Percentiles rank a stretch among this genome's conserved stretches.
Conservation (phyloP, 495 filamentous ascomycete species). For the Glutinoglossum americanum region DNA sequence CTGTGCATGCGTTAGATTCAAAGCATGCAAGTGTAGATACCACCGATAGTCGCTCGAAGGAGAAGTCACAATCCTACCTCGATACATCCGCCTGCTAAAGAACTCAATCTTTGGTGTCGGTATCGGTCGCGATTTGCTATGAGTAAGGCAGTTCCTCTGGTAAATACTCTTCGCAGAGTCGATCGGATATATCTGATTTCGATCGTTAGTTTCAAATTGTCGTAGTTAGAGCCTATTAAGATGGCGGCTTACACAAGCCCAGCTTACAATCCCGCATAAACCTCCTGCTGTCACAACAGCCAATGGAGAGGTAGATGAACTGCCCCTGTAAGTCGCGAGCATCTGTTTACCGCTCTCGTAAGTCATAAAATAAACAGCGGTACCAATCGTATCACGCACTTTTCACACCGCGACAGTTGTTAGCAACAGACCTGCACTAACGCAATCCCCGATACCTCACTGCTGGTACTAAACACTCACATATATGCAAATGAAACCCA, state of each 20-base stretch:
- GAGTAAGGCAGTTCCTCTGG: slow-evolving; percentile 56
- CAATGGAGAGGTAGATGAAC: slow-evolving; percentile 45
- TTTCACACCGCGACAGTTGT: not conserved
- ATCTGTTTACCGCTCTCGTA: slow-evolving; percentile 83
- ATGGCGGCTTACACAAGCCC: slow-evolving; percentile 44
- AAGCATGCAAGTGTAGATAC: not conserved
- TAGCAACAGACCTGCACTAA: not conserved
- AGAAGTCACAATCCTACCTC: slow-evolving; percentile 16
- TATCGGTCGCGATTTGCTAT: slow-evolving; percentile 34
- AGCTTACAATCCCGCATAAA: slow-evolving; percentile 59
- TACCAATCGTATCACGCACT: slow-evolving; percentile 75
- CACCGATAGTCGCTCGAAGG: not conserved
- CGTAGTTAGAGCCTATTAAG: not conserved
- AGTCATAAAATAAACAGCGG: slow-evolving; percentile 74
- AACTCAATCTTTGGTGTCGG: slow-evolving; percentile 46
- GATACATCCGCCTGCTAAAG: slow-evolving; percentile 51
- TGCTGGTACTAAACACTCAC: slow-evolving; percentile 24
- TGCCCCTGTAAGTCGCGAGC: slow-evolving; percentile 48
- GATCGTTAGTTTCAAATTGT: not conserved
- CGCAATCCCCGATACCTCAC: not conserved
- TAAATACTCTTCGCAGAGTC: slow-evolving; percentile 71
- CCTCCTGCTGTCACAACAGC: slow-evolving; percentile 56
- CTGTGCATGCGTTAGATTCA: slow-evolving; percentile 11
- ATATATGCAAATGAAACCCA: slow-evolving; percentile 61
- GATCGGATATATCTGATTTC: slow-evolving; percentile 41